Evolutionary conservation across 176 grass and related monocot genomes (phyloP).

Genomic region (Rhynchospora tenuis): DNA sequence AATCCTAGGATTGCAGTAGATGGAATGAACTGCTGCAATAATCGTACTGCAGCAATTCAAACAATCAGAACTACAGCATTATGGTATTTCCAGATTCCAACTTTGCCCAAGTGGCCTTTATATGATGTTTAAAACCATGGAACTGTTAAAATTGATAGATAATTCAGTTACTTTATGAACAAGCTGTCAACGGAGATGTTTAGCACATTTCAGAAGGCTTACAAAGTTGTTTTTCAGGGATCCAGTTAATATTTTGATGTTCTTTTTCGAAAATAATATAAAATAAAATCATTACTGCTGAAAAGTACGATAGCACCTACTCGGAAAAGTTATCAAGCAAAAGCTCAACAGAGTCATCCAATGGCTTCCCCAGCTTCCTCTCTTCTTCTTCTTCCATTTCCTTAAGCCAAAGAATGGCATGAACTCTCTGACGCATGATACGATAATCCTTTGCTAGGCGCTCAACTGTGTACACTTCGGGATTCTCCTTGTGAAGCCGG

Average conservation of each 20-base stretch:
- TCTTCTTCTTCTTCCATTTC: conserved; percentile 95
- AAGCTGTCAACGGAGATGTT: background rate
- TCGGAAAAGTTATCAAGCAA: conserved; percentile 87
- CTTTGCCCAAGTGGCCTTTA: background rate
- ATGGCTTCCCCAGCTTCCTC: conserved; percentile 65
- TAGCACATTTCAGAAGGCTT: background rate
- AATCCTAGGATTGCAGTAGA: background rate
- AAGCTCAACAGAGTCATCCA: conserved; percentile 90
- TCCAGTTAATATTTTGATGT: background rate
- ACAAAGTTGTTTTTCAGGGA: background rate
- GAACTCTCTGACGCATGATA: conserved; percentile 92
- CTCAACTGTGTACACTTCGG: conserved; percentile 70
- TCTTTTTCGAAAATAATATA: background rate
- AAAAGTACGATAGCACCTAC: conserved; percentile 38
- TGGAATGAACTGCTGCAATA: too few species aligned
- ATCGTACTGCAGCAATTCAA: background rate
- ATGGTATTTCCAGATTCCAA: background rate
- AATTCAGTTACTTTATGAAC: background rate
- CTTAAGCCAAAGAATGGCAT: conserved; percentile 95
- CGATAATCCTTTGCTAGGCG: conserved; percentile 89
- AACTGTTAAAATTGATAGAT: background rate
- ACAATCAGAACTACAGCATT: background rate
- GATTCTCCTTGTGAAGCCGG: conserved; percentile 87
- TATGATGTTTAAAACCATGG: background rate
- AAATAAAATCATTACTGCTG: background rate